A percentile compares a stretch with the other conserved stretches of the same genome.
phyloP scores from a whole-genome alignment of 2,329 filamentous ascomycete species.

The Aspergillus tubingensis region DNA sequence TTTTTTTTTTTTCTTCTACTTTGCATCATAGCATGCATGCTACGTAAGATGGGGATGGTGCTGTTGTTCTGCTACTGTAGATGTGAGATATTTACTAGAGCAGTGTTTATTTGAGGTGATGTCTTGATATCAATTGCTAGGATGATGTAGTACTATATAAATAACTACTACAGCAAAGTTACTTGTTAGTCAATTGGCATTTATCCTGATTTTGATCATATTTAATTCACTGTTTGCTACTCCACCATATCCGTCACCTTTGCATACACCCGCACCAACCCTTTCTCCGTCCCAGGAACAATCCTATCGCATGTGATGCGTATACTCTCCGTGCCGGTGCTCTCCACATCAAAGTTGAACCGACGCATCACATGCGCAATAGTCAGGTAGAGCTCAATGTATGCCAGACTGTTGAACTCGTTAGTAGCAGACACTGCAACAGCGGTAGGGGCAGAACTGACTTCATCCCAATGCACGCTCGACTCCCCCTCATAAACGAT shows the following conservation, averaged over 20 bases:
- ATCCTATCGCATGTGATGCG: slow-evolving; percentile 25
- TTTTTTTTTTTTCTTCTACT: background rate
- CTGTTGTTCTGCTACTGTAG: too few species aligned
- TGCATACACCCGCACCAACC: background rate
- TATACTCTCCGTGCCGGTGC: slow-evolving; percentile 30
- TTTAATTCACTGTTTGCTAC: too few species aligned
- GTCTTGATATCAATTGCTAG: too few species aligned
- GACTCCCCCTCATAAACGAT: slow-evolving; percentile 29
- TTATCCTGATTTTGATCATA: too few species aligned
- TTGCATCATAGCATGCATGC: background rate
- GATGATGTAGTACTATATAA: too few species aligned
- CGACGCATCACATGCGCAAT: slow-evolving; percentile 28
- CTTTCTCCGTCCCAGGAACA: background rate
- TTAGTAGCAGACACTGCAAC: background rate
- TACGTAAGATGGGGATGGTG: too few species aligned
- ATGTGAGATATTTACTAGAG: too few species aligned
- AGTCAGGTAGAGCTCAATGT: slow-evolving; percentile 32
- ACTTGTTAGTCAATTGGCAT: too few species aligned
- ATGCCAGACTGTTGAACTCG: slow-evolving; percentile 26
- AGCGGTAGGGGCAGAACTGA: slow-evolving; percentile 8
- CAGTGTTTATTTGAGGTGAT: too few species aligned
- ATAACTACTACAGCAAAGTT: too few species aligned
- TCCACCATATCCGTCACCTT: slow-evolving; percentile 3
- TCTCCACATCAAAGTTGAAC: slow-evolving; percentile 29
- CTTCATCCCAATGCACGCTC: slow-evolving; percentile 30